Base-by-base conservation (phyloP, 306 rosid species). In the Coriaria nepalensis region DNA sequence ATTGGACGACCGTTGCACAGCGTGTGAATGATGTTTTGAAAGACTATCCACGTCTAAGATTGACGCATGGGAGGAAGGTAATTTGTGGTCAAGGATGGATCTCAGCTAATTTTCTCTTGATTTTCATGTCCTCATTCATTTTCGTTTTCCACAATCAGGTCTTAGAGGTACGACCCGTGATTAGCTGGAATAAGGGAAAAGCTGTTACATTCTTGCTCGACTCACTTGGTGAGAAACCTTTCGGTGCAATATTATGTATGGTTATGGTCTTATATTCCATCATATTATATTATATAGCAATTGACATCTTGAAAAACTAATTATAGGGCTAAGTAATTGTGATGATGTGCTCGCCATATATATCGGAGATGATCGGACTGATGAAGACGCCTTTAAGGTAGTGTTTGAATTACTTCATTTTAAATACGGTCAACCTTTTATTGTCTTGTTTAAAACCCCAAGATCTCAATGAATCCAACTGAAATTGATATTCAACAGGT, bases 1-100 rank as follows among this genome's bases (percentile, higher is more conserved):
- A 35, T 52, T 92, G 98, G 98, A 35, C 58, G 39, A 46, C 32
- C 57, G 93, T 92, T 69, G 93, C 72, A 29, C 73, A 68, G 52
- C 40, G 75, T 45, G 98, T 92, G 53, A 7, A 68, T 0, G 81
- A 77, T 62, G 60, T 77, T 71, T 65, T 92, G 33, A 80, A 78
- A 46, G 56, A 64, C 56, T 82, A 82, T 48, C 94, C 96, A 4
- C 77, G 68, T 0, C 56, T 92, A 68, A 77, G 78, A 33, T 53
- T 92, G 58, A 82, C 90, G 68, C 86, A 85, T 33, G 98, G 98
- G 50, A 92, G 98, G 41, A 92, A 79, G 98, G 98, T 92, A 74
- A 52, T 49, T 35, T 20, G 29, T 20, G 3, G 29, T 20, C 29
- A 20, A 20, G 29, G 29, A 20, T 20, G 3, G 29, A 20, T 20